A percentile compares a stretch with the other conserved stretches of the same genome.
phyloP scores from a whole-genome alignment of 1,284 basidiomycete species.

The Cryptococcus sp. region DNA sequence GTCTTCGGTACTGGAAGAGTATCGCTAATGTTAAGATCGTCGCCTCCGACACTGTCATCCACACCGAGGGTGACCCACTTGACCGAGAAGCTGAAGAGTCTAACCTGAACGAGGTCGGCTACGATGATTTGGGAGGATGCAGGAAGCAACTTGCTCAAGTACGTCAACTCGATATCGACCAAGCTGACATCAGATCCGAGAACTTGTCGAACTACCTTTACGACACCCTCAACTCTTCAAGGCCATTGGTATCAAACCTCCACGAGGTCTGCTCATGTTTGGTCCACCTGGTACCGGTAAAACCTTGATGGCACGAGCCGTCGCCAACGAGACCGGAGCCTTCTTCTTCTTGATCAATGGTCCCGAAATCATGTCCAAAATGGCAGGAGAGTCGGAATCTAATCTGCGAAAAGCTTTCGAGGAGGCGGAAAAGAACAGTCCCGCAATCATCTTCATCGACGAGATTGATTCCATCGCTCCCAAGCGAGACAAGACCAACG shows the following conservation, averaged over 20 bases:
- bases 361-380: slow-evolving; percentile 99
- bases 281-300: slow-evolving; percentile 97
- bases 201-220: slow-evolving; percentile 94
- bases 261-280: slow-evolving; percentile 94
- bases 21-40: background rate
- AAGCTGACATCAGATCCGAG: slow-evolving; percentile 63
- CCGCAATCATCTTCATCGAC: slow-evolving; percentile 95
- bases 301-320: slow-evolving; percentile 97
- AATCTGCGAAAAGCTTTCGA: slow-evolving; percentile 98
- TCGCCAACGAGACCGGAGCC: slow-evolving; percentile 98
- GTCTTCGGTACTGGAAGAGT: slow-evolving; percentile 1
- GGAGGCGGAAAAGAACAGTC: slow-evolving; percentile 99
- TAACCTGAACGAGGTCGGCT: slow-evolving; percentile 94
- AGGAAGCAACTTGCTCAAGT: slow-evolving; percentile 96
- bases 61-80: slow-evolving; percentile 88
- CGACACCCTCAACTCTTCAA: slow-evolving; percentile 99
- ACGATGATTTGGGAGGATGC: slow-evolving; percentile 98
- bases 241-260: slow-evolving; percentile 99
- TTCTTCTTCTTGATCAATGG: slow-evolving; percentile 99
- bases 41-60: slow-evolving; percentile 31
- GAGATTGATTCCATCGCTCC: slow-evolving; percentile 99
- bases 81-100: slow-evolving; percentile 99
- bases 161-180: slow-evolving; percentile 5
- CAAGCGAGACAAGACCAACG: slow-evolving; percentile 99
- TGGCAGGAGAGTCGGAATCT: slow-evolving; percentile 97